Percentiles rank a stretch among this genome's conserved stretches.
These are phyloP conservation scores for Colletotrichum truncatum DNA, from an alignment of 2,329 filamentous ascomycete genomes.

Conservation along the genomic window DNA sequence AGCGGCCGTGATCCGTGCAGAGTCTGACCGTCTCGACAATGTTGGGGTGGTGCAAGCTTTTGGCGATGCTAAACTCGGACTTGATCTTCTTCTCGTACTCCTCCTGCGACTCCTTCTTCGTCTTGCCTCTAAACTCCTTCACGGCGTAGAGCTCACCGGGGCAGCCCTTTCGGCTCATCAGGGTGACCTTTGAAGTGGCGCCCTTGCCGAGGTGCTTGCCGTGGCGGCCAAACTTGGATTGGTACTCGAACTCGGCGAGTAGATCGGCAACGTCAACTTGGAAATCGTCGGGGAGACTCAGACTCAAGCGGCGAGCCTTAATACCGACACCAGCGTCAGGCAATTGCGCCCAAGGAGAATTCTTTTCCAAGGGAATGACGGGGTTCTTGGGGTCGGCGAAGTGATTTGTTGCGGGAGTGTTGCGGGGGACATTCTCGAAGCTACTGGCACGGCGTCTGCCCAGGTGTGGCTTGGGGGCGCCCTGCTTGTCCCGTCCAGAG, in stretches of 20 bases:
- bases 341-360: conserved; percentile 66
- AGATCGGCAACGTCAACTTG: conserved; percentile 76
- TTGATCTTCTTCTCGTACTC: conserved; percentile 92
- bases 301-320: conserved; percentile 81
- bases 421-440: conserved; percentile 52
- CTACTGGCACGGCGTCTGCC: conserved; percentile 55
- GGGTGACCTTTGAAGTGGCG: conserved; percentile 81
- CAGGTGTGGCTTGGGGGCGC: conserved; percentile 35
- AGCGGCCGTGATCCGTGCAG: conserved; percentile 77
- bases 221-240: conserved; percentile 75
- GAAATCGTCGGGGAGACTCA: conserved; percentile 79
- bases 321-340: conserved; percentile 78
- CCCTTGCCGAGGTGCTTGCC: conserved; percentile 84
- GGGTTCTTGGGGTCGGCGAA: conserved; percentile 36
- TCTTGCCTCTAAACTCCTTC: conserved; percentile 85
- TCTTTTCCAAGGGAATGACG: conserved; percentile 45
- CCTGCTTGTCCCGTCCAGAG: conserved; percentile 36
- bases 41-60: conserved; percentile 86
- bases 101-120: conserved; percentile 71
- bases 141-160: conserved; percentile 78
- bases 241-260: conserved; percentile 74
- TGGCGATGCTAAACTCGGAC: conserved; percentile 88
- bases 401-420: conserved; percentile 27
- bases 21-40: conserved; percentile 83
- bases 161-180: conserved; percentile 78